Conservation (phyloP, 1,284 basidiomycete species). For the Rhodotorula sp. region DNA sequence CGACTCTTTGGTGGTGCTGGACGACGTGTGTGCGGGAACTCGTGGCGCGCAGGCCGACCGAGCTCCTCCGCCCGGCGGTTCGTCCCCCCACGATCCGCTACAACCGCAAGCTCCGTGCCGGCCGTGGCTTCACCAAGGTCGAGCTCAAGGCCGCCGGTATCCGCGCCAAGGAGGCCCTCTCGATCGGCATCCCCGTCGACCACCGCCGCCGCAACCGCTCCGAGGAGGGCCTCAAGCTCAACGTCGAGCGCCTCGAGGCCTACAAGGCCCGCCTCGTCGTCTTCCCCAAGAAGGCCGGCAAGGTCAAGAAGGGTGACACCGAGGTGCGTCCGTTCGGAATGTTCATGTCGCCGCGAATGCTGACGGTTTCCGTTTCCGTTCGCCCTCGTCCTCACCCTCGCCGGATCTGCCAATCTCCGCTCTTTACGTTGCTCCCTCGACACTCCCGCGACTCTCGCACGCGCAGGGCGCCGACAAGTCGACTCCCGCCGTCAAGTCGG, state of each 20-base stretch:
- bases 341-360: no score
- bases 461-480: slow-evolving; percentile 54
- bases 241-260: slow-evolving; percentile 90
- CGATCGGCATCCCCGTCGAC: slow-evolving; percentile 93
- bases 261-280: slow-evolving; percentile 79
- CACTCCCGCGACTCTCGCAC: no score
- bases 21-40: background rate
- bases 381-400: no score
- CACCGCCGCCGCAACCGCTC: slow-evolving; percentile 92
- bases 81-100: slow-evolving; percentile 96
- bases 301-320: slow-evolving; percentile 93
- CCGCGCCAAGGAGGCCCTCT: slow-evolving; percentile 87
- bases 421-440: no score
- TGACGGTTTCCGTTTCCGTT: no score
- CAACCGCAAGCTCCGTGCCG: slow-evolving; percentile 97
- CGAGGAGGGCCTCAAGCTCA: slow-evolving; percentile 94
- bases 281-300: slow-evolving; percentile 87
- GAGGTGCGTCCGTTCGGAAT: slow-evolving; percentile 65
- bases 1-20: background rate
- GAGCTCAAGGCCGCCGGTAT: slow-evolving; percentile 98
- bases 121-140: slow-evolving; percentile 90
- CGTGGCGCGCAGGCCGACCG: slow-evolving; percentile 62
- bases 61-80: slow-evolving; percentile 93
- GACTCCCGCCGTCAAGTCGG: slow-evolving; percentile 69
- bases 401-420: no score